Evolutionary conservation across 768 basidiomycete genomes (phyloP).

Genomic region (Agaricus blazei): DNA sequence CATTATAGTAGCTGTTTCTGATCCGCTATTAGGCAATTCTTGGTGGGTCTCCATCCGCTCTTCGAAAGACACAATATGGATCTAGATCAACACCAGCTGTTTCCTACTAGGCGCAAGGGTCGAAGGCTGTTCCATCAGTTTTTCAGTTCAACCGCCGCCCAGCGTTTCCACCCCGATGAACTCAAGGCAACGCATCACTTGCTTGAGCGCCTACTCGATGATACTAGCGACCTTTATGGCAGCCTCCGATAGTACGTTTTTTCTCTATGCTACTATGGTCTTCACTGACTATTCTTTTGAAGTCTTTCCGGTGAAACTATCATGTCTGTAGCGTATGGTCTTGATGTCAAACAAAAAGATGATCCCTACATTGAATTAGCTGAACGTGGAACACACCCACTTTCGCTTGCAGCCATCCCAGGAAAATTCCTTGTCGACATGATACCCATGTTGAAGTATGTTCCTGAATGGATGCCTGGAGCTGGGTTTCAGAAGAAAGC

Average conservation of each 20-base stretch:
- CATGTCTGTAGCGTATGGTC: conserved; percentile 29
- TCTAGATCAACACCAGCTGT: too few species aligned
- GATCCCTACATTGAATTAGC: conserved; percentile 27
- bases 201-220: conserved; percentile 22
- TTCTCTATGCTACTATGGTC: not conserved
- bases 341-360: conserved; percentile 20
- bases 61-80: not conserved
- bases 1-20: too few species aligned
- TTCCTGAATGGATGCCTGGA: conserved; percentile 29
- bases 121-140: conserved; percentile 26
- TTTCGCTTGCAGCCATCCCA: conserved; percentile 20
- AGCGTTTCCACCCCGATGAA: conserved; percentile 20
- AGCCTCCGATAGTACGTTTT: not conserved
- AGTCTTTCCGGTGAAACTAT: conserved; percentile 31
- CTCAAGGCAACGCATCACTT: conserved; percentile 23
- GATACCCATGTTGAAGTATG: conserved; percentile 21
- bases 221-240: conserved; percentile 12
- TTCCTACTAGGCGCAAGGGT: conserved; percentile 23
- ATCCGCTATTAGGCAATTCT: conserved; percentile 11
- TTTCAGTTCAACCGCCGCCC: conserved; percentile 21
- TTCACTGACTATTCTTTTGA: not conserved
- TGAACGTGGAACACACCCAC: conserved; percentile 15
- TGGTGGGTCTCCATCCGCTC: conserved; percentile 10
- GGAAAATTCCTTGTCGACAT: conserved; percentile 26
- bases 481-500: conserved; percentile 33